Conservation (phyloP, 192 early-diverging fungal genomes). For the Pilaira anomala region DNA sequence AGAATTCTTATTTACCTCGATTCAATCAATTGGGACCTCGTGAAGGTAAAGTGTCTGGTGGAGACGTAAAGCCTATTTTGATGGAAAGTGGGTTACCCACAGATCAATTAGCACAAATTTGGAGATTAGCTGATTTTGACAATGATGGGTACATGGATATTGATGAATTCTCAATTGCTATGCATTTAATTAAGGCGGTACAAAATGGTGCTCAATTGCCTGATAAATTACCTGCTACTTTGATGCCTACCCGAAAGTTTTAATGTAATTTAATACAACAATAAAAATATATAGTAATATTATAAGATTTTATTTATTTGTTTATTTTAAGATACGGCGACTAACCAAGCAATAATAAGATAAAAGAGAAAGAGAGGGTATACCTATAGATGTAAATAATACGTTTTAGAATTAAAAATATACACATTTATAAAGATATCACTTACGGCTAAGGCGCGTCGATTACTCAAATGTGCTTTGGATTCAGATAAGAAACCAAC, state of each 20-base stretch:
- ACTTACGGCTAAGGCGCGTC: conserved; percentile 74
- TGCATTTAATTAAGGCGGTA: conserved; percentile 49
- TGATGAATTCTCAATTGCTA: conserved; percentile 70
- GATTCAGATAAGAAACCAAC: conserved; percentile 88
- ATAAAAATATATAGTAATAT: no score
- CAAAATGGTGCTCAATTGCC: conserved; percentile 28
- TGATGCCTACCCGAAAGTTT: conserved; percentile 31
- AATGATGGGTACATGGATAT: conserved; percentile 62
- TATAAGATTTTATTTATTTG: neutral
- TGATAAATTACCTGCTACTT: conserved; percentile 28
- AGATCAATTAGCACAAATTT: conserved; percentile 56
- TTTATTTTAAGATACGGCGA: conserved; percentile 63
- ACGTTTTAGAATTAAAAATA: no score
- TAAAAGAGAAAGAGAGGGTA: conserved; percentile 97
- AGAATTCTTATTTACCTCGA: conserved; percentile 28
- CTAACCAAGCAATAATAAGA: conserved; percentile 92
- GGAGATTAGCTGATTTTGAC: conserved; percentile 62
- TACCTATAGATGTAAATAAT: no score
- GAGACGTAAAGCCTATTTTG: conserved; percentile 39
- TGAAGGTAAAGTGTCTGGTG: conserved; percentile 44
- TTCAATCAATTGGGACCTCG: conserved; percentile 36
- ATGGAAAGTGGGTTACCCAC: conserved; percentile 54
- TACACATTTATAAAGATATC: no score
- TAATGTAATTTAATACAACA: no score
- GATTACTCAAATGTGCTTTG: conserved; percentile 69